These are phyloP conservation scores for Leccinum obscurum DNA, from an alignment of 768 basidiomycete genomes.

Conservation along the genomic window DNA sequence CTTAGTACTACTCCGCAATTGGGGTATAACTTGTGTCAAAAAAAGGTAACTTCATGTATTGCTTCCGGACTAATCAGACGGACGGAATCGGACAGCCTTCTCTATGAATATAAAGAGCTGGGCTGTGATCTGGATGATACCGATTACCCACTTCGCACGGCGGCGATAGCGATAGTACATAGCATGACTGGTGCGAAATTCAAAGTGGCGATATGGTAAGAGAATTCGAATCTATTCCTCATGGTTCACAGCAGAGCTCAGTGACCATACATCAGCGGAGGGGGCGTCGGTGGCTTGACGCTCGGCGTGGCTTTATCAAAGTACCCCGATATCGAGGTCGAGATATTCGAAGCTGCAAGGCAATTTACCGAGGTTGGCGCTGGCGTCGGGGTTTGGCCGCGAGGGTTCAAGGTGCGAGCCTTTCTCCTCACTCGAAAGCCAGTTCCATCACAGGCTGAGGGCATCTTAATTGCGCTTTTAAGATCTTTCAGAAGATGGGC, in stretches of 20 bases:
- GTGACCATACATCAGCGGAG: conserved; percentile 33
- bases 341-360: conserved; percentile 55
- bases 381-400: conserved; percentile 50
- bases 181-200: not conserved
- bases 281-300: conserved; percentile 42
- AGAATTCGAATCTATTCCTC: not conserved
- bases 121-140: not conserved
- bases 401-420: conserved; percentile 29
- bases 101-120: not conserved
- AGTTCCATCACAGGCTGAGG: not conserved
- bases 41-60: not conserved
- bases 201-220: not conserved
- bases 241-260: not conserved
- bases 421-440: not conserved
- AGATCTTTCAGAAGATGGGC: conserved; percentile 28
- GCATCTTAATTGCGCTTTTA: not conserved
- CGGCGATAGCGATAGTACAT: not conserved
- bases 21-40: too few relatives aligned
- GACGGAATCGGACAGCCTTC: not conserved
- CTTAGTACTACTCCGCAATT: too few relatives aligned
- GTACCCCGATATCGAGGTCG: conserved; percentile 55
- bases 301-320: conserved; percentile 37
- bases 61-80: not conserved
- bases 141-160: not conserved
- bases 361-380: conserved; percentile 57